Evolutionary conservation across 192 early-diverging fungal genomes (phyloP), one percentile per base, ranked within the genome.

Genomic region (Umbelopsis sp.): DNA sequence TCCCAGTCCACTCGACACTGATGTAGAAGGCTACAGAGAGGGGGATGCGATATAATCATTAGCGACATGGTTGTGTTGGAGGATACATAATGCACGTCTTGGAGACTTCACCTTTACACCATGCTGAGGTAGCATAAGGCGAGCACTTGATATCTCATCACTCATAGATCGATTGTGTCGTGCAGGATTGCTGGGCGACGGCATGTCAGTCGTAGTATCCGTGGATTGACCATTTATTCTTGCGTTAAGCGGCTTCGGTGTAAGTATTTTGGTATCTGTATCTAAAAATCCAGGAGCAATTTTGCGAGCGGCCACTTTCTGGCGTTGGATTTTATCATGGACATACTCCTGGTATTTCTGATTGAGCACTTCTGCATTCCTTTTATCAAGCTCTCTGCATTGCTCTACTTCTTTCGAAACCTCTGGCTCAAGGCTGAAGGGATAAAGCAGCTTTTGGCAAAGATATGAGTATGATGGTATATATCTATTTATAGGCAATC

Each of bases 281-380:
- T 88, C 87, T 65, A 88, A 45, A 71, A 89, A 86, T 20, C 89
- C 89, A 36, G 89, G 89, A 1, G 89, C 88, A 70, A 89, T 86
- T 78, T 87, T 88, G 22, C 87, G 69, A 38, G 88, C 88, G 32
- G 75, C 69, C 9, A 68, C 75, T 56, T 89, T 87, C 49, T 83
- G 74, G 51, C 83, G 79, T 6, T 82, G 74, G 49, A 84, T 49
- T 62, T 76, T 71, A 53, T 81, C 86, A 21, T 83, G 80, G 25
- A 76, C 51, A 51, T 80, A 86, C 9, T 71, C 53, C 16, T 74
- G 66, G 52, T 77, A 54, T 74, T 81, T 36, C 47, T 76, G 70
- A 51, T 72, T 74, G 7, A 75, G 77, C 20, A 54, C 71, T 24
- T 71, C 53, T 0, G 75, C 71, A 2, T 72, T 80, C 24, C 81